These are phyloP conservation scores for Lithohypha guttulata DNA, from an alignment of 2,329 filamentous ascomycete species.

Conservation along the genomic window DNA sequence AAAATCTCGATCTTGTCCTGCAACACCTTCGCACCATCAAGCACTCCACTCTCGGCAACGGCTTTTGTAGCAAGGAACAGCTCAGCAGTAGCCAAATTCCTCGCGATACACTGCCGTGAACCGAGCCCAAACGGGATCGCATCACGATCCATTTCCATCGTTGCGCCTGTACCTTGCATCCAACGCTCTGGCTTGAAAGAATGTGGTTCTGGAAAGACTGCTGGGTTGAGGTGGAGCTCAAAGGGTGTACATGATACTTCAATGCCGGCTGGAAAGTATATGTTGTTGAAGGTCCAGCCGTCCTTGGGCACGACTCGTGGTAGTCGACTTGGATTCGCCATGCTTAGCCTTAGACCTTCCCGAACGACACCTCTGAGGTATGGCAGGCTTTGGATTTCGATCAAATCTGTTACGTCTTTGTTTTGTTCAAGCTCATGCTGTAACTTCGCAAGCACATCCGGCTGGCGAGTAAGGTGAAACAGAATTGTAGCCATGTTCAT, in stretches of 20 bases:
- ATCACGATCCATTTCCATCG: constrained; percentile 32
- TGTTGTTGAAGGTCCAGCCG: constrained; percentile 29
- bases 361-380: constrained; percentile 41
- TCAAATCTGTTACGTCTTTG: constrained; percentile 10
- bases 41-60: constrained; percentile 34
- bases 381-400: constrained; percentile 28
- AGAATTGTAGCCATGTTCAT: constrained; percentile 42
- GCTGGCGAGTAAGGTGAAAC: constrained; percentile 35
- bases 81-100: constrained; percentile 38
- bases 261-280: constrained; percentile 34
- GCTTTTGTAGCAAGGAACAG: constrained; percentile 33
- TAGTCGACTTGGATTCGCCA: constrained; percentile 43
- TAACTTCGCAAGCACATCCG: constrained; percentile 27
- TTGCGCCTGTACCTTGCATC: constrained; percentile 26
- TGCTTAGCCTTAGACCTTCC: constrained; percentile 41
- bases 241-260: constrained; percentile 37
- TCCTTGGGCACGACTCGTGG: constrained; percentile 37
- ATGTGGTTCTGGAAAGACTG: constrained; percentile 34
- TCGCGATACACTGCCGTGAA: constrained; percentile 39
- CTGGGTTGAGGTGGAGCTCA: constrained; percentile 37
- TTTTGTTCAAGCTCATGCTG: constrained; percentile 12
- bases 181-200: constrained; percentile 41
- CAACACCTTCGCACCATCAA: constrained; percentile 34
- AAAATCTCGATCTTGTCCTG: constrained; percentile 38
- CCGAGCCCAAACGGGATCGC: constrained; percentile 43